Conservation (phyloP, 129 eudicot species). For the Mikania micrantha region DNA sequence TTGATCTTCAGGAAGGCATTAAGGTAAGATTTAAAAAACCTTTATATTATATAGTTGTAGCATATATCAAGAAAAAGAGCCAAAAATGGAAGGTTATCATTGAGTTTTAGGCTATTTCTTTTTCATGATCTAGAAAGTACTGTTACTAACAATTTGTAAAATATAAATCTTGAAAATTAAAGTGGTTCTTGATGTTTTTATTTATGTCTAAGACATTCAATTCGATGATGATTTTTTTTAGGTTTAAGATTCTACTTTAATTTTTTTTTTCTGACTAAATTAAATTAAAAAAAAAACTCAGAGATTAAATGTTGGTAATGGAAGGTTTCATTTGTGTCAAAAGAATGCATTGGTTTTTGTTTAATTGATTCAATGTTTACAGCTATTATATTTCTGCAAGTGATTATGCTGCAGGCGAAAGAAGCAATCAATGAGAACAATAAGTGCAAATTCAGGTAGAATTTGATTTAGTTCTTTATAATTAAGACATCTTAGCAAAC, state of each 20-base stretch:
- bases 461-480: background rate
- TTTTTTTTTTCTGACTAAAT: background rate
- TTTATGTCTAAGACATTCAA: too few relatives aligned
- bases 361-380: too few relatives aligned
- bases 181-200: background rate
- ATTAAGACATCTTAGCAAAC: too few relatives aligned
- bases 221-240: background rate
- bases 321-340: background rate
- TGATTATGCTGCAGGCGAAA: background rate
- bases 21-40: background rate
- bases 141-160: background rate
- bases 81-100: constrained; percentile 4
- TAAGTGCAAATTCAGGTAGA: background rate
- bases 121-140: background rate
- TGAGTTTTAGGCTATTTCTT: background rate
- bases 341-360: background rate
- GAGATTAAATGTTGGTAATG: background rate
- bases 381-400: constrained; percentile 1
- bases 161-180: constrained; percentile 6
- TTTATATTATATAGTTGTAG: background rate
- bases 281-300: background rate
- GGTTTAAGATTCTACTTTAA: background rate
- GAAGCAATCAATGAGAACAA: background rate
- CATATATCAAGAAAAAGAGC: background rate
- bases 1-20: constrained; percentile 15